A percentile compares a stretch with the other conserved stretches of the same genome.
Evolutionary conservation across 495 filamentous ascomycete species (phyloP).

Genomic region (Ascodesmis nigricans): DNA sequence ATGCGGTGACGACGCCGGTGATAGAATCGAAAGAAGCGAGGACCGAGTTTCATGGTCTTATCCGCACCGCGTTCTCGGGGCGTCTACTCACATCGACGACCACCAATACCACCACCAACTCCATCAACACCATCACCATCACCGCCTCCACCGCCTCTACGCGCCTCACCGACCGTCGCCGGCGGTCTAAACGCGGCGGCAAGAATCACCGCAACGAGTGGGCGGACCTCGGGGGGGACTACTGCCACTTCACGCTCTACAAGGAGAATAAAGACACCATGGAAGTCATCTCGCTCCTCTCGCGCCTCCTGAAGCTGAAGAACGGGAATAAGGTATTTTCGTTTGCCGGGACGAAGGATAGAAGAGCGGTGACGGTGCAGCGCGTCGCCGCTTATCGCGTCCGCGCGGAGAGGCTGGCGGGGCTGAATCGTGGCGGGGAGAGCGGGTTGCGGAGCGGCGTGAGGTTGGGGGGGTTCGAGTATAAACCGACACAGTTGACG

Average conservation of each 20-base stretch:
- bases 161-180: conserved; percentile 7
- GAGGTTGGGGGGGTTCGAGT: conserved; percentile 55
- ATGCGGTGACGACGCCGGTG: conserved; percentile 23
- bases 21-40: conserved; percentile 39
- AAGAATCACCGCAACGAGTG: conserved; percentile 17
- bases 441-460: conserved; percentile 33
- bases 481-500: conserved; percentile 43
- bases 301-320: conserved; percentile 38
- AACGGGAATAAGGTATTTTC: conserved; percentile 42
- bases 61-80: conserved; percentile 48
- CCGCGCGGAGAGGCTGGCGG: conserved; percentile 37
- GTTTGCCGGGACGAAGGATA: conserved; percentile 88
- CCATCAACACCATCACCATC: conserved; percentile 35
- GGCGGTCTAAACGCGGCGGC: conserved; percentile 13
- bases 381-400: conserved; percentile 51
- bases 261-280: conserved; percentile 98
- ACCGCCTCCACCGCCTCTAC: conserved; percentile 19
- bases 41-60: conserved; percentile 34
- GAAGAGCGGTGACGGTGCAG: conserved; percentile 70
- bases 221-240: conserved; percentile 37
- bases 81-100: conserved; percentile 39
- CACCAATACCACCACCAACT: conserved; percentile 28
- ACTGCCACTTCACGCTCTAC: conserved; percentile 81
- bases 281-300: conserved; percentile 59
- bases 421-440: conserved; percentile 29